These are phyloP conservation scores for Pseudopyrenochaeta lycopersici DNA, from an alignment of 2,329 filamentous ascomycete genomes.

Conservation along the genomic window DNA sequence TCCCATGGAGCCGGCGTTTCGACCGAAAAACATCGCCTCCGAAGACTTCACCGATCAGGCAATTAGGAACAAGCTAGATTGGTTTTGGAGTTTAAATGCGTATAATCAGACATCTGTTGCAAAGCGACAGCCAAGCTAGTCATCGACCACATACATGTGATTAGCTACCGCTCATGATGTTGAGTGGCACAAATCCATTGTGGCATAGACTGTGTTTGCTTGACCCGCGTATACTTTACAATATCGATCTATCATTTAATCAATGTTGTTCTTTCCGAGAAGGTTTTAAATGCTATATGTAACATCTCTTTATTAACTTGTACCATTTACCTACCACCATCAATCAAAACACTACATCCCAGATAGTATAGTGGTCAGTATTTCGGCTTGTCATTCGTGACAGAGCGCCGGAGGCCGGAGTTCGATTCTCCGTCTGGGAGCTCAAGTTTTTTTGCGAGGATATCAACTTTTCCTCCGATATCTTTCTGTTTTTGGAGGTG, in stretches of 20 bases:
- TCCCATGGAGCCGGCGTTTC: slow-evolving; percentile 39
- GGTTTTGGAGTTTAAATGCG: slow-evolving; percentile 41
- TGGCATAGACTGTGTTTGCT: too few species aligned
- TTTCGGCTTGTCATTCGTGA: slow-evolving; percentile 10
- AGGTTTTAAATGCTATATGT: neutral
- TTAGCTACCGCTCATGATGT: too few species aligned
- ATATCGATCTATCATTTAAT: too few species aligned
- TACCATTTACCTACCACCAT: neutral
- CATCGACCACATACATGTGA: neutral
- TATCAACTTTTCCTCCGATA: neutral
- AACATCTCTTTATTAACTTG: neutral
- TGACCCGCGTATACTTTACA: too few species aligned
- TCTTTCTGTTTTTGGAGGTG: neutral
- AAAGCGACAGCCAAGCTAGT: neutral
- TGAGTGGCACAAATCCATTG: too few species aligned
- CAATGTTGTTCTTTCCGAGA: too few species aligned
- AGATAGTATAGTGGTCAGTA: slow-evolving; percentile 12
- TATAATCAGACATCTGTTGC: slow-evolving; percentile 28
- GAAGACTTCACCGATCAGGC: slow-evolving; percentile 36
- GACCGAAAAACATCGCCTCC: slow-evolving; percentile 30
- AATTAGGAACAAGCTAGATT: slow-evolving; percentile 38
- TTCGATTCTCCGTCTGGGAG: slow-evolving; percentile 38
- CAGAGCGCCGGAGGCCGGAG: slow-evolving; percentile 39
- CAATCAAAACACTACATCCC: neutral
- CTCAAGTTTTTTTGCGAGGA: neutral